A percentile compares a stretch with the other conserved stretches of the same genome.
Conservation (phyloP, 257 asterid genomes). For the Coffea canephora region DNA sequence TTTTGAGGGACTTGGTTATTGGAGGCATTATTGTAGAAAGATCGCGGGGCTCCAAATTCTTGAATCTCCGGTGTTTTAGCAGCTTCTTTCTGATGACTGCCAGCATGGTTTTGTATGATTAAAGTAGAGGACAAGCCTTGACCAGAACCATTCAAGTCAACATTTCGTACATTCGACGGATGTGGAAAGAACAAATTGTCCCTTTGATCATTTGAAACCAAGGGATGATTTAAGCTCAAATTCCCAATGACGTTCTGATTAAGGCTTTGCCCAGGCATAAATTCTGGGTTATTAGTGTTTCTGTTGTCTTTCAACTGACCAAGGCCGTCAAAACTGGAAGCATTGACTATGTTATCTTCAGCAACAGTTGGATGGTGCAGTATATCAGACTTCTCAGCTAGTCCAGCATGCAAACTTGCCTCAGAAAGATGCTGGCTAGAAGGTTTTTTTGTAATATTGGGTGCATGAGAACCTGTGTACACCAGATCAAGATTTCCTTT, state of each 20-base stretch:
- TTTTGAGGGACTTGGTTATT: constrained; percentile 40
- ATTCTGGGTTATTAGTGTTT: constrained; percentile 29
- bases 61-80: constrained; percentile 35
- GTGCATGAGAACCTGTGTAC: constrained; percentile 26
- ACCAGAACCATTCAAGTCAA: constrained; percentile 42
- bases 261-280: constrained; percentile 42
- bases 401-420: constrained; percentile 26
- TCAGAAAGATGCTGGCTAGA: constrained; percentile 25
- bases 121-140: constrained; percentile 24
- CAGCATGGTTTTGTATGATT: constrained; percentile 28
- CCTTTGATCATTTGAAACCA: constrained; percentile 32
- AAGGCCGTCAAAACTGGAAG: constrained; percentile 32
- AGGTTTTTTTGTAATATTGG: constrained; percentile 29
- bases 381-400: constrained; percentile 33
- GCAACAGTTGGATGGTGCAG: constrained; percentile 25
- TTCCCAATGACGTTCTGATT: constrained; percentile 37
- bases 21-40: constrained; percentile 31
- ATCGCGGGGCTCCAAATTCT: constrained; percentile 34
- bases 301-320: constrained; percentile 37
- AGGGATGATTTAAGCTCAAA: constrained; percentile 33
- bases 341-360: constrained; percentile 27
- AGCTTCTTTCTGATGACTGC: constrained; percentile 35
- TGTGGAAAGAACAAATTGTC: constrained; percentile 26
- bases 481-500: constrained; percentile 29
- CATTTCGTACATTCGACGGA: constrained; percentile 33